A percentile compares a stretch with the other conserved stretches of the same genome.
These are phyloP conservation scores for Colletotrichum sansevieriae DNA, from an alignment of 2,329 filamentous ascomycete genomes.

Conservation along the genomic window DNA sequence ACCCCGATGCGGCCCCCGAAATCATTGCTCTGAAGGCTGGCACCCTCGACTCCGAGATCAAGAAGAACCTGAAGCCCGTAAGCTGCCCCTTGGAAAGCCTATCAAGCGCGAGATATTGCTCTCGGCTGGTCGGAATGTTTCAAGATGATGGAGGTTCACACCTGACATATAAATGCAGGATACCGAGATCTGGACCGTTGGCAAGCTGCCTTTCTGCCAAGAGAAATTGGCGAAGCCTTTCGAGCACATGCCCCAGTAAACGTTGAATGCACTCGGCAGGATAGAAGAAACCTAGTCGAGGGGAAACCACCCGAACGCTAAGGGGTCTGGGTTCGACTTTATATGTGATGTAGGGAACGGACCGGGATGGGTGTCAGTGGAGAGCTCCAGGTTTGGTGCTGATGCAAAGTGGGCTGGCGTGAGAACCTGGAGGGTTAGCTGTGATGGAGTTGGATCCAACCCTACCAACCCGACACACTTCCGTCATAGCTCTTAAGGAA, in stretches of 20 bases:
- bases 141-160: neutral
- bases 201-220: conserved; percentile 78
- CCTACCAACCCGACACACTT: conserved; percentile 10
- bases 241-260: conserved; percentile 72
- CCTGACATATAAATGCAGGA: conserved; percentile 54
- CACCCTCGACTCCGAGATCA: conserved; percentile 72
- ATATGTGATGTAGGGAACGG: conserved; percentile 13
- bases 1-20: conserved; percentile 76
- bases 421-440: conserved; percentile 39
- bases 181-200: conserved; percentile 77
- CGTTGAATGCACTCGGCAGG: neutral
- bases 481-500: conserved; percentile 14
- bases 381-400: conserved; percentile 18
- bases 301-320: neutral
- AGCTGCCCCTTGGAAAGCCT: conserved; percentile 45
- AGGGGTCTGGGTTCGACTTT: conserved; percentile 12
- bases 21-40: conserved; percentile 79
- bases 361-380: conserved; percentile 21
- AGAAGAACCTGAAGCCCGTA: conserved; percentile 76
- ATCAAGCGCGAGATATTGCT: too few species aligned
- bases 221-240: conserved; percentile 75
- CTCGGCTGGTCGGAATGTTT: too few species aligned
- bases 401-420: conserved; percentile 26
- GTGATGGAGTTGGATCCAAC: conserved; percentile 25
- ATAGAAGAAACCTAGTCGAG: neutral